These are phyloP conservation scores for Plasmodium fragile DNA, from an alignment of 169 alveolate species.

Conservation along the genomic window DNA sequence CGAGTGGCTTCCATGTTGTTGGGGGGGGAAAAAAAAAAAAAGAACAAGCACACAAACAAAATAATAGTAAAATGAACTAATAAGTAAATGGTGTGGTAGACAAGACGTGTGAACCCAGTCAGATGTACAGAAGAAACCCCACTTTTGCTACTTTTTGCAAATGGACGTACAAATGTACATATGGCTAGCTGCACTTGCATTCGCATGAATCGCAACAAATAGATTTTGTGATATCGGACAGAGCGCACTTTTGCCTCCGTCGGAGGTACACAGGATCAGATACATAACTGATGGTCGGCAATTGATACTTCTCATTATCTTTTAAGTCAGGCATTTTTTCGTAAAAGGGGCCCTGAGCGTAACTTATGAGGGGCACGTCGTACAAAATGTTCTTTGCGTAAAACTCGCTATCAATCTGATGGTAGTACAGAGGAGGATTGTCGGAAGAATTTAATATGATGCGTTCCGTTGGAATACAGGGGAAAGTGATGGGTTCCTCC, in stretches of 20 bases:
- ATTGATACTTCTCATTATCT: constrained; percentile 17
- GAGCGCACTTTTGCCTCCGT: constrained; percentile 45
- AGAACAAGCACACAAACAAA: not conserved
- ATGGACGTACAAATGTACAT: not conserved
- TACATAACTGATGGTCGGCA: constrained; percentile 71
- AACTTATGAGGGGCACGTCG: constrained; percentile 71
- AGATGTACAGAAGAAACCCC: not conserved
- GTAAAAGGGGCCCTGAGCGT: constrained; percentile 70
- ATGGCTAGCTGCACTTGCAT: constrained; percentile 10
- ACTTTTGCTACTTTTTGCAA: constrained; percentile 8
- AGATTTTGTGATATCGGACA: constrained; percentile 1
- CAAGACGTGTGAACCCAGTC: not conserved
- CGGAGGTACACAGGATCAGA: constrained; percentile 69
- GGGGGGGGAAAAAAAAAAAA: not conserved
- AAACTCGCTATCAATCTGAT: constrained; percentile 75
- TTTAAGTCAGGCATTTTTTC: constrained; percentile 20
- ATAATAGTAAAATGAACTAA: not conserved
- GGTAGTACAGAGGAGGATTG: constrained; percentile 43
- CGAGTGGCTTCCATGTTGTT: not conserved
- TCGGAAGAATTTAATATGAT: constrained; percentile 27
- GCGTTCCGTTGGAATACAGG: constrained; percentile 65
- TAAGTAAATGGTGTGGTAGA: not conserved
- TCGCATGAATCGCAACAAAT: constrained; percentile 11
- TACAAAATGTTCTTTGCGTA: constrained; percentile 54
- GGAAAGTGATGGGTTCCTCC: constrained; percentile 2